Evolutionary conservation across 2,329 filamentous ascomycete species (phyloP).

Genomic region (Aspergillus pseudotamarii): DNA sequence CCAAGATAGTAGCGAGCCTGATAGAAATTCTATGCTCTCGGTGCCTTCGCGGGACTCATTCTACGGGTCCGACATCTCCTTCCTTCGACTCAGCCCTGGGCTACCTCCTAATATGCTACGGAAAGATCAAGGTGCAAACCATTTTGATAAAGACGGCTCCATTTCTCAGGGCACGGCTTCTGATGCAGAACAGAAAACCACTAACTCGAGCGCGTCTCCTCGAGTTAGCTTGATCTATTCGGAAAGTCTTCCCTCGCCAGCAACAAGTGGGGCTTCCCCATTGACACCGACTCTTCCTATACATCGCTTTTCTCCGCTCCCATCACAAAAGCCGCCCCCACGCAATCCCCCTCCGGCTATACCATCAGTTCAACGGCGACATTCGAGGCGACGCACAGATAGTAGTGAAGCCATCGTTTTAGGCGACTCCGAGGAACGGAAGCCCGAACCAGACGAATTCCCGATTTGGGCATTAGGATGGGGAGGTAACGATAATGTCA

Average conservation of each 20-base stretch:
- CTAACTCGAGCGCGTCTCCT: conserved; percentile 34
- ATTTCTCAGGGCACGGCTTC: conserved; percentile 33
- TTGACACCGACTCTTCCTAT: conserved; percentile 43
- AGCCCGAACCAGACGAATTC: conserved; percentile 56
- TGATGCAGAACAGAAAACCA: conserved; percentile 39
- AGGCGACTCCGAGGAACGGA: conserved; percentile 50
- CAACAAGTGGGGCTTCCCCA: conserved; percentile 41
- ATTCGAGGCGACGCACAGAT: conserved; percentile 45
- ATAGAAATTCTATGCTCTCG: conserved; percentile 34
- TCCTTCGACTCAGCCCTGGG: conserved; percentile 42
- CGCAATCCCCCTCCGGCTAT: conserved; percentile 35
- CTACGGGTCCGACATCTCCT: conserved; percentile 42
- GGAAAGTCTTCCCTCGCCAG: conserved; percentile 41
- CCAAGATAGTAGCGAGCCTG: conserved; percentile 22
- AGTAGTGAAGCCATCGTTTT: conserved; percentile 52
- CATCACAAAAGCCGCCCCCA: conserved; percentile 36
- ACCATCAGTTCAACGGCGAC: conserved; percentile 35
- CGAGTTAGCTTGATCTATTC: conserved; percentile 40
- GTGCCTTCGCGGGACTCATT: conserved; percentile 37
- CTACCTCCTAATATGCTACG: conserved; percentile 29
- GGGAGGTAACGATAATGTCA: conserved; percentile 43
- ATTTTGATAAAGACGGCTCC: conserved; percentile 31
- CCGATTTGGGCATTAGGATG: conserved; percentile 45
- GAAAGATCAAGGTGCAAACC: conserved; percentile 30
- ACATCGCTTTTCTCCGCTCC: conserved; percentile 42